Percentiles rank a stretch among this genome's conserved stretches.
Conservation (phyloP, 2,329 filamentous ascomycete species). For the Aureobasidium sp. region DNA sequence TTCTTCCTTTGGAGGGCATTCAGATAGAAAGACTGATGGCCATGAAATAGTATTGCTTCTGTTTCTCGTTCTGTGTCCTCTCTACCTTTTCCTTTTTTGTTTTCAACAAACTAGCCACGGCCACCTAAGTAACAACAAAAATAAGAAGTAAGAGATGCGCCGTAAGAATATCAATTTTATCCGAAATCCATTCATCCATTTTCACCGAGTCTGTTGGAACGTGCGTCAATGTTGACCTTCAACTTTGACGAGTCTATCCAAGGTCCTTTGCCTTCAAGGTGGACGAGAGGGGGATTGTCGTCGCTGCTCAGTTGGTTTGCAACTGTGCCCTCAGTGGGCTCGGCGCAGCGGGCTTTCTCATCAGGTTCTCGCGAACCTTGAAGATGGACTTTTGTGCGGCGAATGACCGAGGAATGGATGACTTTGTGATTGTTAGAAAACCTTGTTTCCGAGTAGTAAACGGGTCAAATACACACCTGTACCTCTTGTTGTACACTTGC, state of each 20-base stretch:
- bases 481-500: constrained; percentile 21
- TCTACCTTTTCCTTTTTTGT: not conserved
- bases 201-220: not conserved
- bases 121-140: not conserved
- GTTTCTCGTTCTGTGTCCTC: not conserved
- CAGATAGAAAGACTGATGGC: not conserved
- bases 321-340: constrained; percentile 22
- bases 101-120: constrained; percentile 1
- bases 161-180: constrained; percentile 8
- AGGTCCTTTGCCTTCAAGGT: constrained; percentile 20
- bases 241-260: constrained; percentile 5
- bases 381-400: constrained; percentile 19
- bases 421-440: not conserved
- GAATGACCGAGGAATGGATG: constrained; percentile 21
- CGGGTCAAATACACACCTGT: not conserved
- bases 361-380: constrained; percentile 18
- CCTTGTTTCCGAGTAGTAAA: not conserved
- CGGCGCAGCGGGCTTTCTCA: constrained; percentile 23
- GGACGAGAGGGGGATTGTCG: constrained; percentile 13
- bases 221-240: constrained; percentile 1
- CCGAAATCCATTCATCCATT: not conserved
- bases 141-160: not conserved
- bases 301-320: constrained; percentile 20
- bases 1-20: not conserved
- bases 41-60: constrained; percentile 1